Evolutionary conservation across 305 asterid genomes (phyloP), one percentile per base, ranked within the genome.

Genomic region (Euphrasia arctica): DNA sequence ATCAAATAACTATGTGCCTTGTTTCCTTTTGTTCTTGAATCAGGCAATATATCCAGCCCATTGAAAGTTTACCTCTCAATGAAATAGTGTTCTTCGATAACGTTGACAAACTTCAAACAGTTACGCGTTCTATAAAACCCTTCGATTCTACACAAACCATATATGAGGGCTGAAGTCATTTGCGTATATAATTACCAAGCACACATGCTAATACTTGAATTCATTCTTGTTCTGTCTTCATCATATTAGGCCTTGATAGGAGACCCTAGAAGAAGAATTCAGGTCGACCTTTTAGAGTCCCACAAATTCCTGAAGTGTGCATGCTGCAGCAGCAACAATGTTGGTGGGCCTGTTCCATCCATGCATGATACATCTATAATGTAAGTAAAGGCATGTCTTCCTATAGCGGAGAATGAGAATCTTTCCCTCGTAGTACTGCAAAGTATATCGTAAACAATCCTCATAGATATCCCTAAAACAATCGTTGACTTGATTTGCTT

Each of bases 211-310:
- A 64, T 57, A 51, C 50, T 60, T 7, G 56, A 62, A 42, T 56
- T 47, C 42, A 41, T 41, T 61, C 42, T 29, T 31, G 49, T 66
- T 74, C 32, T 65, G 14, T 74, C 66, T 69, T 49, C 57, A 52
- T 73, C 50, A 47, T 54, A 31, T 54, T 68, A 89, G 97, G 98
- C 95, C 52, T 80, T 93, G 90, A 73, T 81, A 61, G 97, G 99
- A 64, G 96, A 93, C 72, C 99, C 99, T 41, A 83, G 99, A 72
- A 88, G 88, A 88, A 82, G 91, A 82, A 82, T 90, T 65, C 97
- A 93, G 71, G 63, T 80, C 45, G 99, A 93, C 78, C 96, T 93
- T 58, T 62, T 88, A 69, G 95, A 93, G 70, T 88, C 85, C 28
- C 72, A 64, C 73, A 83, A 79, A 61, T 65, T 83, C 72, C 90